phyloP scores from a whole-genome alignment of 225 moss, liverwort and hornwort genomes.

The Antitrichia curtipendula region DNA sequence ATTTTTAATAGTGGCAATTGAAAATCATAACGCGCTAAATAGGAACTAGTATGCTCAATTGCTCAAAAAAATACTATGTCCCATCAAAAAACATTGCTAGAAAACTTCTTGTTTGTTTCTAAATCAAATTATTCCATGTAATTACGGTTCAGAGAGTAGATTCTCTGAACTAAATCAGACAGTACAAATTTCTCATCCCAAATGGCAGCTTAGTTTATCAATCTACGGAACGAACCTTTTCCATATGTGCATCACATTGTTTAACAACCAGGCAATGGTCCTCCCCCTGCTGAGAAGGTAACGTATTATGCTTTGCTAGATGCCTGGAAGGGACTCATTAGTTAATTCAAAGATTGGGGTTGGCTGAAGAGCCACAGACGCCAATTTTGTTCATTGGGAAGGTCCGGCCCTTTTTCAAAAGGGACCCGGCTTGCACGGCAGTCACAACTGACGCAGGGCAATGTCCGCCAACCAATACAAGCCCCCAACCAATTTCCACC shows the following conservation, averaged over 20 bases:
- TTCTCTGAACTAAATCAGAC: fast-evolving
- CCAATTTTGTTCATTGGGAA: not conserved
- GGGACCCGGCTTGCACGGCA: too few relatives aligned
- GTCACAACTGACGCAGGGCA: too few relatives aligned
- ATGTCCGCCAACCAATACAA: too few relatives aligned
- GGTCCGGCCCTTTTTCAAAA: not conserved
- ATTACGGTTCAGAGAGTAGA: fast-evolving
- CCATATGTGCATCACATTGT: not conserved
- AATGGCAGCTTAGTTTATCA: not conserved
- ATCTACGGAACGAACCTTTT: not conserved
- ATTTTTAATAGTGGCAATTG: fast-evolving
- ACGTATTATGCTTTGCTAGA: too few relatives aligned
- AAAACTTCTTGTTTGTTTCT: fast-evolving
- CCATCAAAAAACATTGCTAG: fast-evolving
- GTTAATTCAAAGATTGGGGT: not conserved
- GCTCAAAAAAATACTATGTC: not conserved
- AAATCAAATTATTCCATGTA: fast-evolving
- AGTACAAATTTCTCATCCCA: not conserved
- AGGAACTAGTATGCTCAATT: not conserved
- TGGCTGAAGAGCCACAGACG: too few relatives aligned
- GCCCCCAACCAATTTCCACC: not conserved
- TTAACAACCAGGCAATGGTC: fast-evolving
- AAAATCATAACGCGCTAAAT: not conserved
- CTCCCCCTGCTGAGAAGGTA: fast-evolving
- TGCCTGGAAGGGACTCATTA: fast-evolving